A percentile compares a stretch with the other conserved stretches of the same genome.
These are phyloP conservation scores for Luvunga scandens DNA, from an alignment of 345 rosid species.

Conservation along the genomic window DNA sequence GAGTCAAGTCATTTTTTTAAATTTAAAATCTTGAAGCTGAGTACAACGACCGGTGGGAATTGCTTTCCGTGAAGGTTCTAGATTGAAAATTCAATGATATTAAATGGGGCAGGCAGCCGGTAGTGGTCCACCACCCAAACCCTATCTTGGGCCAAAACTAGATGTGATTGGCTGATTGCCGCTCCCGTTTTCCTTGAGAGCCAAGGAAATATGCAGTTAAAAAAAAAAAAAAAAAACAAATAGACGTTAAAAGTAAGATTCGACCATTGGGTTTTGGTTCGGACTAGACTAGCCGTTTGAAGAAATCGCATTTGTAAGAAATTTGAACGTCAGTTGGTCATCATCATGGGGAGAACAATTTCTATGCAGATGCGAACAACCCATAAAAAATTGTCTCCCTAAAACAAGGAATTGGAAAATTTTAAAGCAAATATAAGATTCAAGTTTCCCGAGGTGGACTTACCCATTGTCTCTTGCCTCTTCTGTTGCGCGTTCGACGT, in stretches of 20 bases:
- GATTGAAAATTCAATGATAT: background rate
- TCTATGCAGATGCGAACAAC: background rate
- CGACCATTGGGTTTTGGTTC: background rate
- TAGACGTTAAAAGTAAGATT: background rate
- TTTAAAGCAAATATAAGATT: background rate
- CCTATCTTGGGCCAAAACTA: background rate
- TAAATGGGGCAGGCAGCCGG: background rate
- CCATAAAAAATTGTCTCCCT: background rate
- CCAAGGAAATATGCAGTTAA: slow-evolving; percentile 1
- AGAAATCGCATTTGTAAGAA: background rate
- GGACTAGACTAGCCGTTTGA: background rate
- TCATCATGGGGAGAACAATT: background rate
- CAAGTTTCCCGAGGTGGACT: background rate
- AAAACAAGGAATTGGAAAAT: background rate
- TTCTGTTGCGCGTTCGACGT: background rate
- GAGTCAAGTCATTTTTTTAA: too few species aligned
- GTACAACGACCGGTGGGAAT: slow-evolving; percentile 8
- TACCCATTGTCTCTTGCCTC: background rate
- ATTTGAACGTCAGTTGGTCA: background rate
- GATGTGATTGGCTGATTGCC: slow-evolving; percentile 9
- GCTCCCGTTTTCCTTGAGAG: slow-evolving; percentile 19
- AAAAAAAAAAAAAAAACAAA: slow-evolving; percentile 1
- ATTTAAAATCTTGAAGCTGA: too few species aligned
- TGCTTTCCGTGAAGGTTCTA: slow-evolving; percentile 21
- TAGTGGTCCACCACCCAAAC: slow-evolving; percentile 13